Conservation (phyloP, 371 early-diverging fungal species). For the Batkoa obscura region DNA sequence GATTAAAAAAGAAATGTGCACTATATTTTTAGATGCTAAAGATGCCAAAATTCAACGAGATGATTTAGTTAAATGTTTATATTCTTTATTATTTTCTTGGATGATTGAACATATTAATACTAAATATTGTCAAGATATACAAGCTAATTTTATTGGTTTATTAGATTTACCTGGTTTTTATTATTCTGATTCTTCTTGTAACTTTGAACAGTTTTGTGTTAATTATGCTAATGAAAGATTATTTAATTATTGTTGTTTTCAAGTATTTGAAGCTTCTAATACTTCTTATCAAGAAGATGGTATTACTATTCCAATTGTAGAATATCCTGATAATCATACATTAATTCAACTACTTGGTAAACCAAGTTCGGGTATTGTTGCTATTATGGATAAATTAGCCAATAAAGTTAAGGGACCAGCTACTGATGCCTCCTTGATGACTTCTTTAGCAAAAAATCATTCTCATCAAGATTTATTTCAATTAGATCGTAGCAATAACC, state of each 20-base stretch:
- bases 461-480: conserved; percentile 20
- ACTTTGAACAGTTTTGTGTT: conserved; percentile 52
- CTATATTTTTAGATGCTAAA: conserved; percentile 54
- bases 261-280: conserved; percentile 14
- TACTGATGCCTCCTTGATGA: conserved; percentile 15
- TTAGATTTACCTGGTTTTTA: conserved; percentile 47
- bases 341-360: conserved; percentile 34
- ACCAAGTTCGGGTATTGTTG: conserved; percentile 31
- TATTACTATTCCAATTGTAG: conserved; percentile 21
- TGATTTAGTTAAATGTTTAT: conserved; percentile 49
- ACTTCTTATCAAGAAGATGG: conserved; percentile 8
- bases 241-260: conserved; percentile 24
- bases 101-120: conserved; percentile 73
- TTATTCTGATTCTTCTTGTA: not conserved
- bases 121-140: conserved; percentile 34
- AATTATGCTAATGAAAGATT: conserved; percentile 74
- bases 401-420: conserved; percentile 12
- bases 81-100: conserved; percentile 69
- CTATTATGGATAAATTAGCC: conserved; percentile 28
- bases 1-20: conserved; percentile 52
- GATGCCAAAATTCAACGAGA: conserved; percentile 53
- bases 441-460: conserved; percentile 16
- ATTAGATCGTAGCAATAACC: conserved; percentile 17
- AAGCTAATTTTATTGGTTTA: conserved; percentile 48
- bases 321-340: conserved; percentile 31